Percentiles rank a stretch among this genome's conserved stretches.
Conservation (phyloP, 805 yeast genomes). For the Lachancea thermotolerans region DNA sequence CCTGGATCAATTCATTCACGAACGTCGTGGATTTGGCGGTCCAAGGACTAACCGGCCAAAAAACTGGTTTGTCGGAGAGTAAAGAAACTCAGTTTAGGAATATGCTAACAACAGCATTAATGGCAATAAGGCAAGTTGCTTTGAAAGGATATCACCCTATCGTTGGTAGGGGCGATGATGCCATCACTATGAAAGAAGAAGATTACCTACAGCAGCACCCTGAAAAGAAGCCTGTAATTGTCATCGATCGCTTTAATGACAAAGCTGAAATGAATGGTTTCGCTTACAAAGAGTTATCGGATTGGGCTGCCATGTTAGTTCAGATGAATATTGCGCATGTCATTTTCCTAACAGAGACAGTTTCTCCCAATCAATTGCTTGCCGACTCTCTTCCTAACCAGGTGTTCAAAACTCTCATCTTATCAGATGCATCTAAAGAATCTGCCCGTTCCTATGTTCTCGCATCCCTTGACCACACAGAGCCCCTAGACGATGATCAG, state of each 20-base stretch:
- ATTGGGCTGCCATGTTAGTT: slow-evolving; percentile 79
- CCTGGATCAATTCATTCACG: slow-evolving; percentile 81
- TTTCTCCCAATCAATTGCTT: slow-evolving; percentile 63
- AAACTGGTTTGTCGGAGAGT: slow-evolving; percentile 79
- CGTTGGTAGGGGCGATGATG: slow-evolving; percentile 28
- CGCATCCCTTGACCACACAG: slow-evolving; percentile 39
- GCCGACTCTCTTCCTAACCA: slow-evolving; percentile 76
- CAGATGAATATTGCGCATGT: slow-evolving; percentile 84
- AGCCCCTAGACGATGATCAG: slow-evolving; percentile 23
- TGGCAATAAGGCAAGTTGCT: slow-evolving; percentile 66
- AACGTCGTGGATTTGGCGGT: slow-evolving; percentile 76
- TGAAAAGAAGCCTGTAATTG: slow-evolving; percentile 76
- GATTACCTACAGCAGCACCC: slow-evolving; percentile 82
- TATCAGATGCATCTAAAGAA: slow-evolving; percentile 73
- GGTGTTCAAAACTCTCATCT: slow-evolving; percentile 65
- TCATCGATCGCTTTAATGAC: slow-evolving; percentile 64
- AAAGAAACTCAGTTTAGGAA: slow-evolving; percentile 76
- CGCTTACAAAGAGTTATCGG: slow-evolving; percentile 67
- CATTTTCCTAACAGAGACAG: slow-evolving; percentile 77
- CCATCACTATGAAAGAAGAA: slow-evolving; percentile 52
- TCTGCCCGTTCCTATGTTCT: slow-evolving; percentile 68
- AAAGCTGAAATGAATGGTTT: slow-evolving; percentile 57
- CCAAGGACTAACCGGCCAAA: slow-evolving; percentile 90
- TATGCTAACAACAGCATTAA: slow-evolving; percentile 64
- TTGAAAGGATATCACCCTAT: slow-evolving; percentile 38